Base-by-base conservation (phyloP, 306 rosid genomes). In the Benincasa hispida region DNA sequence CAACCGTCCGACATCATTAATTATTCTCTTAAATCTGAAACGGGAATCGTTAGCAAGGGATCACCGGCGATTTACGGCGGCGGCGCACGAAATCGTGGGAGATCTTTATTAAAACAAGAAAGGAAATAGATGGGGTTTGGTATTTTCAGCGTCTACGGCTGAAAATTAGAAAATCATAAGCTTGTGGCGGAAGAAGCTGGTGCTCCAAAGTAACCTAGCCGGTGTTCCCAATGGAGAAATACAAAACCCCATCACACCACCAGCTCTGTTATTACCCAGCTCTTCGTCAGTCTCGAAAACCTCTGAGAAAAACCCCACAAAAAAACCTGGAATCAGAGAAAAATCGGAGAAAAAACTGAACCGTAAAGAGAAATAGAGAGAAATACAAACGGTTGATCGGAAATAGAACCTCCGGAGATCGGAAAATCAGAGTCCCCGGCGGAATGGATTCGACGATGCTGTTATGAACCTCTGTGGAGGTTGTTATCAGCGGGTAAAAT, bases 121-220 rank as follows among this genome's bases (percentile, higher is more conserved):
- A 66, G 2, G 12, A 66, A 19, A 19, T 9, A 34, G 25, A 34
- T n/a, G 72, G 28, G 28, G 9, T 58, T 37, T 72, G 66, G 54
- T 14, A 17, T 59, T 37, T 67, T 58, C 48, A 61, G 70, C 63
- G 18, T 34, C 2, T 56, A 7, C 9, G 65, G 81, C 61, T 50
- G 62, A 78, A 77, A 68, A 83, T 88, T 89, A 94, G 76, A 92
- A 91, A 86, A 94, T 90, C 97, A 92, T 92, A 42, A 94, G 76
- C 99, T 90, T 94, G 87, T 94, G 99, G 77, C 99, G 99, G 92
- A 94, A 94, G 87, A 94, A 94, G 66, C 99, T 94, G 6, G 99
- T 94, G 48, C 90, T 94, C 99, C 99, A 94, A 13, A 92, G 96
- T 56, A 94, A 86, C 89, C 97, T 91, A 77, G 99, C 97, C 80